These are phyloP conservation scores for Mrakia frigida DNA, from an alignment of 768 basidiomycete genomes.

Conservation along the genomic window DNA sequence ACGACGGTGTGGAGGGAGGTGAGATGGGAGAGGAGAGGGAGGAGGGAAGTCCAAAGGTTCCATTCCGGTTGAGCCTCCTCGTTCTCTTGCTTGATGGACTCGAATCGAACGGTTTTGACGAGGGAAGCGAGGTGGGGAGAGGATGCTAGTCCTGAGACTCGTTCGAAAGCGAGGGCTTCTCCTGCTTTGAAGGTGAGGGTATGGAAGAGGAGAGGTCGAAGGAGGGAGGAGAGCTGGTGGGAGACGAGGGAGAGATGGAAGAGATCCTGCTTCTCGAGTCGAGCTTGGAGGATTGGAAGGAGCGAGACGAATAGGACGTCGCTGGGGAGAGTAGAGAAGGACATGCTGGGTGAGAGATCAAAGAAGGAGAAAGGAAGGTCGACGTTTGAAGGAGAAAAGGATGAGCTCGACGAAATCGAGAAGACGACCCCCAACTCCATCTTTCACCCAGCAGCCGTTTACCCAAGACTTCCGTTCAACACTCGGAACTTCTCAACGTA, in stretches of 20 bases:
- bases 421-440: no score
- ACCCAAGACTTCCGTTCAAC: no score
- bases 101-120: neutral
- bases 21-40: neutral
- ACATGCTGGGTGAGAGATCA: no score
- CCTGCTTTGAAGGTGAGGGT: neutral
- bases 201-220: neutral
- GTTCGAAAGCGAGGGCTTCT: neutral
- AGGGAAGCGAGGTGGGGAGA: neutral
- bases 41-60: neutral
- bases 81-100: neutral
- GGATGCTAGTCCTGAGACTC: neutral
- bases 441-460: no score
- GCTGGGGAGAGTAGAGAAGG: neutral
- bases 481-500: no score
- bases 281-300: neutral
- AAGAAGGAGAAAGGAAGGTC: no score
- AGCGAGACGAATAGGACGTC: neutral
- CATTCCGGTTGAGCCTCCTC: neutral
- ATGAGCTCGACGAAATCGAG: no score
- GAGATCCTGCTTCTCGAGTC: neutral
- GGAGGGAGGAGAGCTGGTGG: neutral
- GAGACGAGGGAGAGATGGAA: neutral
- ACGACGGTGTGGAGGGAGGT: neutral
- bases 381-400: no score